A percentile compares a stretch with the other conserved stretches of the same genome.
Conservation (phyloP, 225 moss, liverwort and hornwort species). For the Asterella californica region DNA sequence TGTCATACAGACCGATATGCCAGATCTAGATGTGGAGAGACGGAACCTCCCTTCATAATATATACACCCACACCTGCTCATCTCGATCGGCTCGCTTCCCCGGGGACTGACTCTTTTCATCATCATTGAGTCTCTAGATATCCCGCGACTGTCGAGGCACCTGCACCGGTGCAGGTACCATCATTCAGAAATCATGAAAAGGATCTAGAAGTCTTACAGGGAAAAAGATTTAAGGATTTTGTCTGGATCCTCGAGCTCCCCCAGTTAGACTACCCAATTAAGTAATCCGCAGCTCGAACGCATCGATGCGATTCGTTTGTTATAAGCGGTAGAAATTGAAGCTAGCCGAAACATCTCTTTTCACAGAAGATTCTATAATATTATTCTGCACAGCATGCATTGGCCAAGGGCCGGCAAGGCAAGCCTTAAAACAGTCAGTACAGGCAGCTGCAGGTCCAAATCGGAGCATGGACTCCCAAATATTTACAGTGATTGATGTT, state of each 20-base stretch:
- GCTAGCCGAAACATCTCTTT: no score
- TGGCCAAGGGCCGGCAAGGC: neutral
- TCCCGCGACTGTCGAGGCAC: neutral
- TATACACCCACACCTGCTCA: neutral
- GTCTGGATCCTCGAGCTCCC: neutral
- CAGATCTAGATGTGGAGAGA: neutral
- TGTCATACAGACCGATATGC: constrained; percentile 4
- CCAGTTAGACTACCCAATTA: no score
- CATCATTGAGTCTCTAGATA: constrained; percentile 2
- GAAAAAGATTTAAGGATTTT: neutral
- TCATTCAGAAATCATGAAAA: neutral
- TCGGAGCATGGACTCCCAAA: neutral
- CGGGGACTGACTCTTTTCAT: neutral
- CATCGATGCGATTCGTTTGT: no score
- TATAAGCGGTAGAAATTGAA: no score
- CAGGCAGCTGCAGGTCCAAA: neutral
- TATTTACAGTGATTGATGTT: neutral
- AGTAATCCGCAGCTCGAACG: no score
- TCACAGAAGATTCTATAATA: no score
- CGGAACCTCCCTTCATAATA: neutral
- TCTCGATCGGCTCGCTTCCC: neutral
- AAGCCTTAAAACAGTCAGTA: neutral
- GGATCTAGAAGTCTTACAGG: neutral
- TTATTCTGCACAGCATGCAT: neutral
- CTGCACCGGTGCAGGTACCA: neutral